Base-by-base conservation (phyloP, 768 basidiomycete genomes). In the Inosperma sp. region DNA sequence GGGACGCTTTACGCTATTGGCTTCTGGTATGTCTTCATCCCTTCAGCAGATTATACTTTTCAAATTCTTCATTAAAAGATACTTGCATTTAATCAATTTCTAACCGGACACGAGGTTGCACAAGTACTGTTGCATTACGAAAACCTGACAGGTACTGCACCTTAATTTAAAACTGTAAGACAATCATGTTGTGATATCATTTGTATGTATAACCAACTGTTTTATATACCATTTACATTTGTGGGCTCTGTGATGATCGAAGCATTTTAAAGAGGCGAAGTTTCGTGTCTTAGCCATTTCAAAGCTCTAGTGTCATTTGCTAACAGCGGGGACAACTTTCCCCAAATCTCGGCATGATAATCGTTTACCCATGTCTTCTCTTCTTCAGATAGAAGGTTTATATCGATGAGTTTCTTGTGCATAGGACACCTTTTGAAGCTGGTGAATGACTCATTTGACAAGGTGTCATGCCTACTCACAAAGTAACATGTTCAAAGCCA, bases 341-440 rank as follows among this genome's bases (percentile, higher is more conserved):
- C 77, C 62, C 75, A 72, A 2, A 85, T 76, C 66, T 92, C 86
- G 27, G 70, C 72, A 66, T 99, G 90, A 61, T 99, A 97, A 2
- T 64, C 72, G 59, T 97, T 82, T 54, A 97, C 53, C 95, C 95
- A 98, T 45, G 66, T 69, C 57, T 73, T 78, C 70, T 98, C 93
- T 26, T 77, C 69, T 14, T 61, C 72, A 7, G 77, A 77, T 31
- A 98, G 62, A 30, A 98, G 62, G 1, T 63, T 63, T 7, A 67
- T 52, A 47, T 93, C 83, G 35, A 96, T 68, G 35, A 98, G 77
- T 52, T 82, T 92, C 55, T 83, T 88, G 56, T 94, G 88, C 14
- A 97, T 91, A 0, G 95, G 95, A 56, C 82, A 90, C 86, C 79
- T 79, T 75, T 49, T 39, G 55, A 12, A 13, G 10, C 25, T 31